phyloP scores from a whole-genome alignment of 2,329 filamentous ascomycete genomes.

The Didymella keratinophila region DNA sequence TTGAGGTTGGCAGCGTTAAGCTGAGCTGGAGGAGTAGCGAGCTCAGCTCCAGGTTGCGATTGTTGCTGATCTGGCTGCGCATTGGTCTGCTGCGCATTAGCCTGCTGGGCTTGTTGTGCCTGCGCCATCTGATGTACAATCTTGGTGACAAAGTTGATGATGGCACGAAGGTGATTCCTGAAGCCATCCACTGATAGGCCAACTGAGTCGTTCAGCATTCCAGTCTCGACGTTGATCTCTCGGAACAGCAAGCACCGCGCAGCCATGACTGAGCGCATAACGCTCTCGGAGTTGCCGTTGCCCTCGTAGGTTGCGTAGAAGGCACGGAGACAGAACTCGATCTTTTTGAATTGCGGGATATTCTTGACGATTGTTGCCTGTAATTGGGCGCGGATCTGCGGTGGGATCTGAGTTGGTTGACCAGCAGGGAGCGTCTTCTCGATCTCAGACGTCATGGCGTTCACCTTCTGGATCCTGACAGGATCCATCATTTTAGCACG shows the following conservation, averaged over 20 bases:
- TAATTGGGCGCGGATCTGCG: slow-evolving; percentile 31
- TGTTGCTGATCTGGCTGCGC: slow-evolving; percentile 27
- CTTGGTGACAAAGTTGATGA: slow-evolving; percentile 40
- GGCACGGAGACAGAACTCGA: slow-evolving; percentile 43
- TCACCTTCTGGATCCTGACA: slow-evolving; percentile 36
- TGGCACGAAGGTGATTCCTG: slow-evolving; percentile 32
- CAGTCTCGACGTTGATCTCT: slow-evolving; percentile 40
- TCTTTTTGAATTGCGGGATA: slow-evolving; percentile 36
- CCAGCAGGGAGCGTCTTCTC: slow-evolving; percentile 36
- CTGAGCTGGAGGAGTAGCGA: slow-evolving; percentile 32
- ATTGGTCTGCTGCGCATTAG: slow-evolving; percentile 25
- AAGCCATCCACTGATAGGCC: slow-evolving; percentile 42
- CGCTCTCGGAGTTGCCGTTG: slow-evolving; percentile 31
- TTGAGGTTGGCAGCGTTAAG: slow-evolving; percentile 50
- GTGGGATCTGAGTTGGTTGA: slow-evolving; percentile 35
- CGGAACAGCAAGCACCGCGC: slow-evolving; percentile 37
- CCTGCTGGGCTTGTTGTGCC: slow-evolving; percentile 30
- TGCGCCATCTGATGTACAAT: slow-evolving; percentile 37
- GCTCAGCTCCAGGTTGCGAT: slow-evolving; percentile 24
- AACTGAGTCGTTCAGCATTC: slow-evolving; percentile 40
- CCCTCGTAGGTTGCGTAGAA: slow-evolving; percentile 41
- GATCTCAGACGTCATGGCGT: slow-evolving; percentile 39
- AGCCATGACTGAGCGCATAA: slow-evolving; percentile 39
- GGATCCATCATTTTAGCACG: slow-evolving; percentile 39
- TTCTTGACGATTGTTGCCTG: slow-evolving; percentile 40